phyloP scores from a whole-genome alignment of 2,329 filamentous ascomycete species.

The Xylogone sp. region DNA sequence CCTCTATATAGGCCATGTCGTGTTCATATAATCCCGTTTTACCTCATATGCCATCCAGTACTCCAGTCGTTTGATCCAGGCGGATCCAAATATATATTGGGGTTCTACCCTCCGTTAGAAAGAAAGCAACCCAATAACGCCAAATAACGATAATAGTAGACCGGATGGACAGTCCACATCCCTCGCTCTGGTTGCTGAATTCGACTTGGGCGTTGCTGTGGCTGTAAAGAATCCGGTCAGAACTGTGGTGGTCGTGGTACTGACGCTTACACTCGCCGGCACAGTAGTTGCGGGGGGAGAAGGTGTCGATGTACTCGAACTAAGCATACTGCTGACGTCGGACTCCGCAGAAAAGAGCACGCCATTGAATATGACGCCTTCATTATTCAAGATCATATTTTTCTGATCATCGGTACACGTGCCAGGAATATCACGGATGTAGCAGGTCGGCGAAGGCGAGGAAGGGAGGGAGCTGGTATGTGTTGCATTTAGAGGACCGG shows the following conservation, averaged over 20 bases:
- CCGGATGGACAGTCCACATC: neutral
- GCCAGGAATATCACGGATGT: slow-evolving; percentile 49
- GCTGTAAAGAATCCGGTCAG: slow-evolving; percentile 29
- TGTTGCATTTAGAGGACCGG: slow-evolving; percentile 54
- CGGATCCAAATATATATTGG: neutral
- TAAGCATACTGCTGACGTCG: slow-evolving; percentile 32
- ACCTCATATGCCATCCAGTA: too few relatives aligned
- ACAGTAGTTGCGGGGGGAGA: neutral
- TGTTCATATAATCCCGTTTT: too few relatives aligned
- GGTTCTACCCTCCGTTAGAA: neutral
- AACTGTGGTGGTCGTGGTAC: slow-evolving; percentile 23
- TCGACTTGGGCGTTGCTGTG: slow-evolving; percentile 22
- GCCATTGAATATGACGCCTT: slow-evolving; percentile 58
- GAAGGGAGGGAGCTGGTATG: slow-evolving; percentile 48
- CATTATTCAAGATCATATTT: slow-evolving; percentile 40
- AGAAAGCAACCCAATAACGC: neutral
- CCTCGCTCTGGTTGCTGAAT: neutral
- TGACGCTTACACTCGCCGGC: slow-evolving; percentile 11
- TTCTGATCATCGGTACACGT: slow-evolving; percentile 52
- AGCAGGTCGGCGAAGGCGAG: slow-evolving; percentile 53
- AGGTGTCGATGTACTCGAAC: slow-evolving; percentile 10
- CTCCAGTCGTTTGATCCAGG: neutral
- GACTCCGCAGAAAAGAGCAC: slow-evolving; percentile 43
- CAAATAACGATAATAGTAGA: neutral
- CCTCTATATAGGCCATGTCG: too few relatives aligned